Evolutionary conservation across 73 alveolate genomes (phyloP).

Genomic region (Tetrahymena malaccensis): DNA sequence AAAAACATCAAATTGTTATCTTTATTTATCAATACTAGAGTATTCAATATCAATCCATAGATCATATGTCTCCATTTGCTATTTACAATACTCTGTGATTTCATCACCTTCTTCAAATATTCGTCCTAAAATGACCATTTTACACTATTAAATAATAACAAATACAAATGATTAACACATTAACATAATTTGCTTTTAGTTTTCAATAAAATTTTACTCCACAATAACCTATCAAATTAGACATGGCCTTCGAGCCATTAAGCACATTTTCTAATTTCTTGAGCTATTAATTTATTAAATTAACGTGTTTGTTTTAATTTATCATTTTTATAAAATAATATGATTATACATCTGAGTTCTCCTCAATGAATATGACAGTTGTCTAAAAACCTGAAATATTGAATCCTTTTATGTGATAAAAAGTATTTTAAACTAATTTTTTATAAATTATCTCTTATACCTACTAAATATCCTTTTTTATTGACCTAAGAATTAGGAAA

Average conservation of each 20-base stretch:
- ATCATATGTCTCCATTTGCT: background rate
- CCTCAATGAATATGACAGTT: background rate
- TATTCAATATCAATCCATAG: background rate
- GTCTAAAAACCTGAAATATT: background rate
- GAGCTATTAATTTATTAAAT: background rate
- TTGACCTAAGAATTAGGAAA: background rate
- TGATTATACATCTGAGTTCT: background rate
- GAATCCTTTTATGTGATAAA: background rate
- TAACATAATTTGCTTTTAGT: background rate
- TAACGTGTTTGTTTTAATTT: background rate
- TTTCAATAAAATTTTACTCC: background rate
- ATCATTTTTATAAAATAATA: background rate
- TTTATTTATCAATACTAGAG: background rate
- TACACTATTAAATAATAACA: background rate
- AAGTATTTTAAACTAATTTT: background rate
- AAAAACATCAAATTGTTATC: background rate
- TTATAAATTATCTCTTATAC: background rate
- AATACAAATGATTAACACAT: background rate
- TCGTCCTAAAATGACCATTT: background rate
- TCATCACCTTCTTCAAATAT: background rate
- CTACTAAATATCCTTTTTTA: background rate
- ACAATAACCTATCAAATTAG: background rate
- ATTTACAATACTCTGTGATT: background rate
- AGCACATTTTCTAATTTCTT: background rate
- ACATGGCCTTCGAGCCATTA: background rate